Conservation (phyloP, 495 filamentous ascomycete genomes). For the Penicillium cosmopolitanum region DNA sequence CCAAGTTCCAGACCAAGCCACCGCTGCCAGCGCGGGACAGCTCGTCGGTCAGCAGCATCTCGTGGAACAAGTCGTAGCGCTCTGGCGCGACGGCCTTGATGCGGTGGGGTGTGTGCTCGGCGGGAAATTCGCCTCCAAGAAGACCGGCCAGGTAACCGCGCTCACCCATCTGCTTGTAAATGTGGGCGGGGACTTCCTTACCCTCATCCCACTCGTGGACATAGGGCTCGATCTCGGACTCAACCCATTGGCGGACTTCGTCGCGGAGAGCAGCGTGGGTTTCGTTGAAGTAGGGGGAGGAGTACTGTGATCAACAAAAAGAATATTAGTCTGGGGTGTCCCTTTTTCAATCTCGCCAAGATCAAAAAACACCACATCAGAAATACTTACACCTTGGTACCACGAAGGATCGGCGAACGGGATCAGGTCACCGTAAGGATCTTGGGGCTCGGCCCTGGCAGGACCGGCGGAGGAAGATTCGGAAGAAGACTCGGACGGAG, state of each 20-base stretch:
- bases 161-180: constrained; percentile 95
- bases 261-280: constrained; percentile 85
- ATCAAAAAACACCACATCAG: neutral
- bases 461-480: constrained; percentile 40
- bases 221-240: constrained; percentile 84
- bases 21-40: constrained; percentile 84
- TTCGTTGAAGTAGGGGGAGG: constrained; percentile 95
- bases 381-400: constrained; percentile 85
- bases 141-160: constrained; percentile 90
- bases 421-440: constrained; percentile 83
- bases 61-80: constrained; percentile 98
- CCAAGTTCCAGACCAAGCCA: constrained; percentile 97
- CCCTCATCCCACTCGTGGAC: constrained; percentile 97
- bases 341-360: neutral
- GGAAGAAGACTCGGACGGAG: constrained; percentile 40
- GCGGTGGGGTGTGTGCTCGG: constrained; percentile 66
- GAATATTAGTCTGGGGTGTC: constrained; percentile 16
- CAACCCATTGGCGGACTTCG: constrained; percentile 91
- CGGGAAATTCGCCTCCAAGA: constrained; percentile 77
- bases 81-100: constrained; percentile 80
- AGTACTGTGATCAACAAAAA: constrained; percentile 60
- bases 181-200: constrained; percentile 79
- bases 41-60: constrained; percentile 93
- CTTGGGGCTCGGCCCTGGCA: constrained; percentile 64
- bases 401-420: constrained; percentile 92